Conservation (phyloP, 306 rosid species). For the Aeschynomene evenia region DNA sequence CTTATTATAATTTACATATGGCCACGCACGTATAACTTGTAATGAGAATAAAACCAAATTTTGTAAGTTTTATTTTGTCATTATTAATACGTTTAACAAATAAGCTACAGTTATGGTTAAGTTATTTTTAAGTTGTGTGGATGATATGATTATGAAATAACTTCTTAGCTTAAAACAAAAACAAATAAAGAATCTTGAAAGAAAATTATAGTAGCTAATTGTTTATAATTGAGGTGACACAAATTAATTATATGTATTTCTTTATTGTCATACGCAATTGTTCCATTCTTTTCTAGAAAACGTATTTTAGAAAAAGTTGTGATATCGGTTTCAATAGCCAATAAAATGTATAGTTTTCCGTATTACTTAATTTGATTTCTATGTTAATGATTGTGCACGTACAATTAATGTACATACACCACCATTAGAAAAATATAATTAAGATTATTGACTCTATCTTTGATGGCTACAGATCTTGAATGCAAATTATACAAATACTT, state of each 20-base stretch:
- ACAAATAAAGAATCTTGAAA: background rate
- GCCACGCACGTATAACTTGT: background rate
- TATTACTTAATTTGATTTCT: background rate
- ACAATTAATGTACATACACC: slow-evolving; percentile 32
- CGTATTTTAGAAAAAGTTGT: background rate
- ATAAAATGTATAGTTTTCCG: background rate
- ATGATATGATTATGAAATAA: background rate
- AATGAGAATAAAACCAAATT: background rate
- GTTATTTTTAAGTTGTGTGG: background rate
- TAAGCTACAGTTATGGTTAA: background rate
- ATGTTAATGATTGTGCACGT: slow-evolving; percentile 3
- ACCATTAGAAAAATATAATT: background rate
- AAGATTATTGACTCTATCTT: background rate
- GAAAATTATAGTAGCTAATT: background rate
- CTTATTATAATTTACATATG: no score
- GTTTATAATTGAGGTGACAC: background rate
- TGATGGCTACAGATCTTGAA: slow-evolving; percentile 1
- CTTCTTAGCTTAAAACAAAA: no score
- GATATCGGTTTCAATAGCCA: background rate
- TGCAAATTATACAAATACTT: background rate
- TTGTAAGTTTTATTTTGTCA: background rate
- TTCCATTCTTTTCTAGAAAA: background rate
- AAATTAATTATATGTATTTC: background rate
- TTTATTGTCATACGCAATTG: background rate
- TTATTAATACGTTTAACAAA: background rate